These are phyloP conservation scores for Geranium rotundifolium DNA, from an alignment of 345 rosid species.

Conservation along the genomic window DNA sequence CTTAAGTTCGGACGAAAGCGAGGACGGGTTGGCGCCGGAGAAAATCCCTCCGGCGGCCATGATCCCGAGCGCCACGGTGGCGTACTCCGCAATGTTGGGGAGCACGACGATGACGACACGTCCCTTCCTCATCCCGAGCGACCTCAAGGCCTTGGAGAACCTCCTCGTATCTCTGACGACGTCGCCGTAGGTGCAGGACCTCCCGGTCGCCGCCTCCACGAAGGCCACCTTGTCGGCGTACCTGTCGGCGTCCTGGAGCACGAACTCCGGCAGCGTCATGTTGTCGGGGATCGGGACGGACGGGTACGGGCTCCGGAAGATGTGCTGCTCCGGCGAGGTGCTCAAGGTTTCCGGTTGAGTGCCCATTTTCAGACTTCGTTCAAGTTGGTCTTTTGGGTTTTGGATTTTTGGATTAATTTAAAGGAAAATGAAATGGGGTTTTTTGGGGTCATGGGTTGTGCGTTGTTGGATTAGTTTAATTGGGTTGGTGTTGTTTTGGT, in stretches of 20 bases:
- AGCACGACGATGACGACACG: constrained; percentile 72
- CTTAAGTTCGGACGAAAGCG: constrained; percentile 61
- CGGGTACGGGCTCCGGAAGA: constrained; percentile 56
- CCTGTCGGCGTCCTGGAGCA: constrained; percentile 62
- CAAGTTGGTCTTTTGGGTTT: neutral
- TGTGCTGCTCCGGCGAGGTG: constrained; percentile 20
- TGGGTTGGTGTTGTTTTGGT: neutral
- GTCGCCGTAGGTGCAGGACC: constrained; percentile 51
- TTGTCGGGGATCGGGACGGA: constrained; percentile 52
- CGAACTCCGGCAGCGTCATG: constrained; percentile 67
- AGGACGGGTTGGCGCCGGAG: constrained; percentile 82
- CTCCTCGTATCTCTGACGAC: constrained; percentile 57
- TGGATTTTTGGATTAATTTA: neutral
- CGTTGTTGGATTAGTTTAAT: neutral
- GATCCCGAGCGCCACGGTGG: constrained; percentile 65
- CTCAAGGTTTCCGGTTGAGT: neutral
- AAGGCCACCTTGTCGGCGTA: constrained; percentile 68
- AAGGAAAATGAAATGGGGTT: neutral
- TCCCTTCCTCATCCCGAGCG: constrained; percentile 76
- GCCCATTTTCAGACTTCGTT: constrained; percentile 10
- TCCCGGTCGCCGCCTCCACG: constrained; percentile 69
- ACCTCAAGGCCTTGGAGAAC: constrained; percentile 64
- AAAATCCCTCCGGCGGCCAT: constrained; percentile 91
- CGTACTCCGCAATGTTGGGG: constrained; percentile 84
- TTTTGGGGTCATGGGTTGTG: neutral